Base-by-base conservation (phyloP, 371 early-diverging fungal species). In the Nematocida sp. region DNA sequence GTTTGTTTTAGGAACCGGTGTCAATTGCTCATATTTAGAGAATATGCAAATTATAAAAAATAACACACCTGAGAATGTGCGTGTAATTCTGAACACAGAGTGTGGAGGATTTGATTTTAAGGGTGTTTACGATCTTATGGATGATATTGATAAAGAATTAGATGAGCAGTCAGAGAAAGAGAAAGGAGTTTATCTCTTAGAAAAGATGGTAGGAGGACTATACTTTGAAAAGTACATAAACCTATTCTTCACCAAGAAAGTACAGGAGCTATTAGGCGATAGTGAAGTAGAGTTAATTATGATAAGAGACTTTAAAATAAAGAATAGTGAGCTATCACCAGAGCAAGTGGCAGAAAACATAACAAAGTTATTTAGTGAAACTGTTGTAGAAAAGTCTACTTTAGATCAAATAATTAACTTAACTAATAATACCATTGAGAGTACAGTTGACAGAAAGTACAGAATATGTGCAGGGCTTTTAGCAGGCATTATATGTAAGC, bases 191-290 rank as follows among this genome's bases (percentile, higher is more conserved):
- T 9, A 23, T 15, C 39, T n/a, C 15, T 7, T 57, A 20, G 80
- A 78, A 44, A 69, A 78, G 25, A 67, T 78, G 69, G 72, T 78
- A 6, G 80, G 80, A 15, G 80, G 80, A 9, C 1, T 78, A 54
- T 78, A 78, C 44, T 58, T 78, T 61, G 70, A 78, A 42, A 11
- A 78, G 70, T 78, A 70, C 25, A 62, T 78, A 15, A 66, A 75
- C 40, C 7, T 64, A 6, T 42, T 15, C 9, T n/a, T 64, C 4
- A 45, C 6, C 11, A 42, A 64, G 27, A 23, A 45, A 18, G 11
- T 64, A 40, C 11, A 27, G 11, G 23, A 23, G 42, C 0, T 45
- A 1, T 1, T 23, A 23, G 58, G 52, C 18, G 3, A 50, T 50
- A 18, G 18, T 50, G 13, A 50, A 13, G 52, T 18, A 50, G 18